A percentile compares a stretch with the other conserved stretches of the same genome.
Conservation (phyloP, 1,139 yeast species). For the Petasospora rhodanensis region DNA sequence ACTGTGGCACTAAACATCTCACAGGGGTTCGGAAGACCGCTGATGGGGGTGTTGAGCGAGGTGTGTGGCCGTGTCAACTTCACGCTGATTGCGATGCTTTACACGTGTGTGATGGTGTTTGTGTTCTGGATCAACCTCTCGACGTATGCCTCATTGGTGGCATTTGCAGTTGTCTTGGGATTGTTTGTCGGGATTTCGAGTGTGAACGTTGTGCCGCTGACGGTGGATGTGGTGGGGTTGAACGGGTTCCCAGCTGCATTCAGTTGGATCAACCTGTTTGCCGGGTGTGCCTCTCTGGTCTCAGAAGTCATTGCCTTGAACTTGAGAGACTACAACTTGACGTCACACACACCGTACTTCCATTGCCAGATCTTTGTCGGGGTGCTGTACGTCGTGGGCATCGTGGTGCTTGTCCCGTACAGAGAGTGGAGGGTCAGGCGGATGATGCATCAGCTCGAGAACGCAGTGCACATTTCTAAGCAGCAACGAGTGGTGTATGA, state of each 20-base stretch:
- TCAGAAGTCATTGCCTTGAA: slow-evolving; percentile 48
- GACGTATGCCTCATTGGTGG: slow-evolving; percentile 42
- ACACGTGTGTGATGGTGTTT: slow-evolving; percentile 35
- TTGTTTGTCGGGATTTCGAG: slow-evolving; percentile 49
- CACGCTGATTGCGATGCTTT: slow-evolving; percentile 30
- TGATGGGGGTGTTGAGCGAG: slow-evolving; percentile 46
- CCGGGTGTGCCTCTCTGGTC: slow-evolving; percentile 29
- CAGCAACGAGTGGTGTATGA: not conserved
- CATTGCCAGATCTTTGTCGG: slow-evolving; percentile 42
- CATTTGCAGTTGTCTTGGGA: slow-evolving; percentile 45
- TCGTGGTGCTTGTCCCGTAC: slow-evolving; percentile 30
- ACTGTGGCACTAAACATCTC: slow-evolving; percentile 49
- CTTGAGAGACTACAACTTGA: slow-evolving; percentile 27
- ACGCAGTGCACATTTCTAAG: not conserved
- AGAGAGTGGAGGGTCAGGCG: slow-evolving; percentile 30
- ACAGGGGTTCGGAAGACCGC: slow-evolving; percentile 52
- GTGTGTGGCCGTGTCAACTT: slow-evolving; percentile 44
- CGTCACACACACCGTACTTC: slow-evolving; percentile 32
- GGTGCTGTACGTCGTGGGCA: slow-evolving; percentile 28
- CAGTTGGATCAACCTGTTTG: slow-evolving; percentile 27
- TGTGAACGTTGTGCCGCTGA: slow-evolving; percentile 49
- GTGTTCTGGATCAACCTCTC: slow-evolving; percentile 50
- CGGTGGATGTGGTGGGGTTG: slow-evolving; percentile 43
- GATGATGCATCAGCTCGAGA: slow-evolving; percentile 20
- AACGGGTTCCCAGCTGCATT: slow-evolving; percentile 32